Conservation (phyloP, 2,329 filamentous ascomycete genomes). For the Coniochaeta ligniaria region DNA sequence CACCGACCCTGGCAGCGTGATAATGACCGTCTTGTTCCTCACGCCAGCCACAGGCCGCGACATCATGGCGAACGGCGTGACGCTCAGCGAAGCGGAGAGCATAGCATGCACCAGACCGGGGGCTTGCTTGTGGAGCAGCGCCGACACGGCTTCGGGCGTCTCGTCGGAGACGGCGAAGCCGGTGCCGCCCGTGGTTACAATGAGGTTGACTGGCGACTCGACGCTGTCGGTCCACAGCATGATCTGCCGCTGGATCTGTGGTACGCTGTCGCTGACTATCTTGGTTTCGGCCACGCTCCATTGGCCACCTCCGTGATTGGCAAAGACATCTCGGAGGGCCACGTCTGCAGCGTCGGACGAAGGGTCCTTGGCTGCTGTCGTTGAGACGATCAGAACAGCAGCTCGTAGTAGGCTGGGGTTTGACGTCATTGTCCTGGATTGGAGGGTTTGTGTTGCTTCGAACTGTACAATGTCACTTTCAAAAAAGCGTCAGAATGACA, state of each 20-base stretch:
- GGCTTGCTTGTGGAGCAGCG: slow-evolving; percentile 76
- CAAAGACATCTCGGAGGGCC: slow-evolving; percentile 62
- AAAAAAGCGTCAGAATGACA: background rate
- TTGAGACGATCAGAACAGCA: slow-evolving; percentile 81
- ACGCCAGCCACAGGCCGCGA: slow-evolving; percentile 87
- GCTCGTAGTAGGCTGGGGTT: slow-evolving; percentile 47
- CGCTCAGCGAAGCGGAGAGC: slow-evolving; percentile 72
- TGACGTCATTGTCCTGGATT: slow-evolving; percentile 22
- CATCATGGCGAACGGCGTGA: slow-evolving; percentile 98
- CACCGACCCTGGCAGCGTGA: slow-evolving; percentile 89
- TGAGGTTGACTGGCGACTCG: slow-evolving; percentile 57
- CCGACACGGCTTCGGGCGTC: slow-evolving; percentile 84
- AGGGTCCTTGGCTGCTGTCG: slow-evolving; percentile 75
- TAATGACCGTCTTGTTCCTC: slow-evolving; percentile 70
- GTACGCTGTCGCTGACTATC: slow-evolving; percentile 73
- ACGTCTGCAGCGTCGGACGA: slow-evolving; percentile 68
- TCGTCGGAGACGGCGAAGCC: slow-evolving; percentile 80
- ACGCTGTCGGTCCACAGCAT: slow-evolving; percentile 71
- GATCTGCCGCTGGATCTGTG: slow-evolving; percentile 69
- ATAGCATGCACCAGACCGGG: slow-evolving; percentile 92
- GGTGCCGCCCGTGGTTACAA: slow-evolving; percentile 87
- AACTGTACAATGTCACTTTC: background rate
- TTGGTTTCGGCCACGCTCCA: slow-evolving; percentile 64
- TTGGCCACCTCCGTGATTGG: slow-evolving; percentile 54
- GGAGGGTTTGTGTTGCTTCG: background rate